A percentile compares a stretch with the other conserved stretches of the same genome.
These are phyloP conservation scores for Spathaspora gorwiae DNA, from an alignment of 805 yeast genomes.

Conservation along the genomic window DNA sequence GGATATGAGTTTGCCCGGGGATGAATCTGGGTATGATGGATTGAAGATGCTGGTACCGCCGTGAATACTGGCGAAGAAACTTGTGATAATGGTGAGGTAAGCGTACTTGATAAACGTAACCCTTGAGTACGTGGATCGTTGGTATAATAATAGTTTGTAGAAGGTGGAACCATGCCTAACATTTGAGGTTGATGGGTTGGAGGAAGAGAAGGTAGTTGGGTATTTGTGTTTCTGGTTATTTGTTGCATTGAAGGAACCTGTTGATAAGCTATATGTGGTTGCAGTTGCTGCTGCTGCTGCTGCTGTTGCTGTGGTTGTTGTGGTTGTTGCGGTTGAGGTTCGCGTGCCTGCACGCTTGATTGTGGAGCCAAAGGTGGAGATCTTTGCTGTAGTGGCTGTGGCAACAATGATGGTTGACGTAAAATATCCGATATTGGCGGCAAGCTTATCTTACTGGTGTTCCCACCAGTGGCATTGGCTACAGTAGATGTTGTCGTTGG, in stretches of 20 bases:
- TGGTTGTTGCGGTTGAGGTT: slow-evolving; percentile 1
- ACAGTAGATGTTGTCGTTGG: neutral
- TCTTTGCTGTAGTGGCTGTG: slow-evolving; percentile 5
- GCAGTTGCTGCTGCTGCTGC: slow-evolving; percentile 2
- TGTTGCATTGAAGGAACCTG: neutral
- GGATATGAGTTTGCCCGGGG: neutral
- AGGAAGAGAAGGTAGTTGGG: neutral
- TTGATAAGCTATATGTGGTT: slow-evolving; percentile 6
- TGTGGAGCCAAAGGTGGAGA: neutral
- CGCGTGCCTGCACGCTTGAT: neutral
- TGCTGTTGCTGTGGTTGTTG: slow-evolving; percentile 1
- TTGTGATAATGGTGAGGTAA: slow-evolving; percentile 1
- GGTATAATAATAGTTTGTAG: slow-evolving; percentile 1
- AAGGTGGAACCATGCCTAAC: neutral
- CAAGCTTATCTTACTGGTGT: slow-evolving; percentile 22
- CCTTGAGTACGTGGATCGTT: neutral
- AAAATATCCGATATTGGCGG: slow-evolving; percentile 43
- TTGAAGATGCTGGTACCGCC: neutral
- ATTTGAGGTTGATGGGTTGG: slow-evolving; percentile 1
- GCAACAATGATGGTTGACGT: slow-evolving; percentile 4
- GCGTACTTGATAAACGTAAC: neutral
- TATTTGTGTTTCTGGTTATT: neutral
- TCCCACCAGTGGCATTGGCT: neutral
- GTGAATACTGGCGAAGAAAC: slow-evolving; percentile 1
- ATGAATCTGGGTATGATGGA: neutral